These are phyloP conservation scores for Myxozyma neglecta DNA, from an alignment of 805 yeast genomes.

Conservation along the genomic window DNA sequence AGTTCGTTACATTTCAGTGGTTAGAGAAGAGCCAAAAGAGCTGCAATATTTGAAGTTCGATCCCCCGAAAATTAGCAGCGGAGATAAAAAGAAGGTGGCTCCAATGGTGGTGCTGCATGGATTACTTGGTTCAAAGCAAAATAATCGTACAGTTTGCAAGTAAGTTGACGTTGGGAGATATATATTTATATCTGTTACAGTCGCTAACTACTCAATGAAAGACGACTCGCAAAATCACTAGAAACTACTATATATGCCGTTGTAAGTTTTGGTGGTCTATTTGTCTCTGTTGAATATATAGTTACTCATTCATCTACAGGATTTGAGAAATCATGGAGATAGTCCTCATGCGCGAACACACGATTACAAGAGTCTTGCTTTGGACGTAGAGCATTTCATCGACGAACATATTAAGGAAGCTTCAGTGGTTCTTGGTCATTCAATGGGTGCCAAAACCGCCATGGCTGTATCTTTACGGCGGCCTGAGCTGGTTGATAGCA, in stretches of 20 bases:
- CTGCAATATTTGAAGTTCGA: slow-evolving; percentile 50
- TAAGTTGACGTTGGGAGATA: slow-evolving; percentile 44
- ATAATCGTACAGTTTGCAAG: slow-evolving; percentile 77
- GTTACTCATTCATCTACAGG: slow-evolving; percentile 38
- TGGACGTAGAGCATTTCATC: slow-evolving; percentile 79
- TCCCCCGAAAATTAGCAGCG: slow-evolving; percentile 30
- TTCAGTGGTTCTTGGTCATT: slow-evolving; percentile 45
- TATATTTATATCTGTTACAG: neutral
- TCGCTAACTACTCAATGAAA: slow-evolving; percentile 38
- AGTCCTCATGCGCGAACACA: slow-evolving; percentile 75
- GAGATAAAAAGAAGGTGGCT: slow-evolving; percentile 21
- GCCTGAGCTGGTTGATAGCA: slow-evolving; percentile 60
- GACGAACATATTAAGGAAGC: slow-evolving; percentile 44
- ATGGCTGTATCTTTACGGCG: slow-evolving; percentile 76
- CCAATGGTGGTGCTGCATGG: slow-evolving; percentile 88
- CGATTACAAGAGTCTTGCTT: slow-evolving; percentile 78
- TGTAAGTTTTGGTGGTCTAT: slow-evolving; percentile 16
- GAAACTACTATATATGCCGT: slow-evolving; percentile 41
- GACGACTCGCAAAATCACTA: slow-evolving; percentile 42
- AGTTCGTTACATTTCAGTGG: neutral
- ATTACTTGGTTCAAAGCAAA: slow-evolving; percentile 78
- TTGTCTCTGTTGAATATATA: neutral
- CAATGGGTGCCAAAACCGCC: slow-evolving; percentile 84
- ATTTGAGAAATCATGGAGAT: slow-evolving; percentile 88
- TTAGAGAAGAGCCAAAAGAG: slow-evolving; percentile 9